Evolutionary conservation across 208 protist genomes (phyloP).

Genomic region (Trichomonas vaginalis): DNA sequence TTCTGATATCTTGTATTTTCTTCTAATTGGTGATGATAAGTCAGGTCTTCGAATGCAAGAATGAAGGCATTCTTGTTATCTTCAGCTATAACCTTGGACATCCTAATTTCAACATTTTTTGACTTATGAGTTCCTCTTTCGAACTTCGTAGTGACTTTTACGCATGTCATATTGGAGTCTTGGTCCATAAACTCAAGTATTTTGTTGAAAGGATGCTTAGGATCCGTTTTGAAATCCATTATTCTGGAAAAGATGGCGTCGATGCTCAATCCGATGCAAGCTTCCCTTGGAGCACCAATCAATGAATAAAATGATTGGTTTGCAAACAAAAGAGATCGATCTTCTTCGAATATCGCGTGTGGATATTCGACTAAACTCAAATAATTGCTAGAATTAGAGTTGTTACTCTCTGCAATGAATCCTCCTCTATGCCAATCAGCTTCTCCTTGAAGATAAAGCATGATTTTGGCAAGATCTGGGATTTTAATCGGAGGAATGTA

Average conservation of each 20-base stretch:
- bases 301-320: not conserved
- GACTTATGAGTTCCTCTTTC: no score
- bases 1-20: no score
- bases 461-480: not conserved
- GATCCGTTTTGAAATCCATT: not conserved
- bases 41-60: no score
- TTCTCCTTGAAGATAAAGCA: not conserved
- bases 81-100: no score
- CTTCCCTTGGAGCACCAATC: not conserved
- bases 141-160: no score
- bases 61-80: no score
- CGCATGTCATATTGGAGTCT: no score
- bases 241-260: not conserved
- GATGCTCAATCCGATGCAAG: not conserved
- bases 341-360: not conserved
- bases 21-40: no score
- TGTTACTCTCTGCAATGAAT: not conserved
- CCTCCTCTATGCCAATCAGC: not conserved
- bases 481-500: not conserved
- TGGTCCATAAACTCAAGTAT: no score
- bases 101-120: no score
- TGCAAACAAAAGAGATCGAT: not conserved
- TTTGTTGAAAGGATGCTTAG: not conserved
- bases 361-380: not conserved
- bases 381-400: not conserved